Conservation (phyloP, 139 green algal genomes). For the Auxenochlorella protothecoides region DNA sequence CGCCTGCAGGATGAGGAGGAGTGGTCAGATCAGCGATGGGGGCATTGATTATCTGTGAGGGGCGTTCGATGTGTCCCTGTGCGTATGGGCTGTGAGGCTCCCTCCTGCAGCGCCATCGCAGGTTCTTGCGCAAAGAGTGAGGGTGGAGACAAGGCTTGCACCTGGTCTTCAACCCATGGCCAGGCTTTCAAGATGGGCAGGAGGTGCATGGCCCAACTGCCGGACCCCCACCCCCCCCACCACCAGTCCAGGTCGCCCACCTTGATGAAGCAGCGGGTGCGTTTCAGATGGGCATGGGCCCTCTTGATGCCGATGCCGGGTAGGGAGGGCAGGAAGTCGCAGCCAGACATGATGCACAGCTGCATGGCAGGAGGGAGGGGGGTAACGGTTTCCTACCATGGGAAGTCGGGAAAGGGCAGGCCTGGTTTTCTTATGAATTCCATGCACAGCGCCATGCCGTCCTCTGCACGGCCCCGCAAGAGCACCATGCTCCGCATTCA, state of each 20-base stretch:
- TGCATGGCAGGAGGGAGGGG: constrained; percentile 16
- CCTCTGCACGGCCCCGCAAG: too few relatives aligned
- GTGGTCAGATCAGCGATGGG: too few relatives aligned
- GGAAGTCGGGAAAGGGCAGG: too few relatives aligned
- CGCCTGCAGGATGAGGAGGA: neutral
- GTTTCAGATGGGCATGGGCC: constrained; percentile 66
- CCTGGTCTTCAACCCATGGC: neutral
- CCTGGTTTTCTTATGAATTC: too few relatives aligned
- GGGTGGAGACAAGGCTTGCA: neutral
- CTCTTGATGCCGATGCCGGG: constrained; percentile 83
- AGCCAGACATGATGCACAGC: constrained; percentile 94
- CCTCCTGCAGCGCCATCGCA: neutral
- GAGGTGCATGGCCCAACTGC: neutral
- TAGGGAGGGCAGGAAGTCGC: constrained; percentile 84
- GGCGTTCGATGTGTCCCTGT: too few relatives aligned
- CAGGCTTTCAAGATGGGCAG: neutral
- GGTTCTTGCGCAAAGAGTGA: neutral
- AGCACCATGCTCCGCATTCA: too few relatives aligned
- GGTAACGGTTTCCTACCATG: too few relatives aligned
- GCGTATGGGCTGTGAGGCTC: too few relatives aligned
- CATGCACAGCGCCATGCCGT: too few relatives aligned
- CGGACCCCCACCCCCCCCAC: too few relatives aligned
- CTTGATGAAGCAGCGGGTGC: constrained; percentile 54
- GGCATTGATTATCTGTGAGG: too few relatives aligned
- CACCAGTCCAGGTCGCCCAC: constrained; percentile 19